A percentile compares a stretch with the other conserved stretches of the same genome.
These are phyloP conservation scores for Colletotrichum sublineola DNA, from an alignment of 2,329 filamentous ascomycete species.

Conservation along the genomic window DNA sequence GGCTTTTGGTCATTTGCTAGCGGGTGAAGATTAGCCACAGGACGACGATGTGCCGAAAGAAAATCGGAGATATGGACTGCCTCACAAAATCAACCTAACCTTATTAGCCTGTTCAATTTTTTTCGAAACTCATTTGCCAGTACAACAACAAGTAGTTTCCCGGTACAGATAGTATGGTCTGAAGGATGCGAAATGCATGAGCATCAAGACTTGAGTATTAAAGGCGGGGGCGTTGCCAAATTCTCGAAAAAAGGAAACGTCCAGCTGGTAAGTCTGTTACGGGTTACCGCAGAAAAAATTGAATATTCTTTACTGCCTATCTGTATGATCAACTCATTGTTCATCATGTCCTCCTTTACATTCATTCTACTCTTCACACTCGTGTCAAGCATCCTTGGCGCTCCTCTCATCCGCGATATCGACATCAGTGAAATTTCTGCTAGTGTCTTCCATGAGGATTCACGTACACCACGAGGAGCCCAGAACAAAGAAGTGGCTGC, in stretches of 20 bases:
- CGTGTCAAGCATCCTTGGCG: not conserved
- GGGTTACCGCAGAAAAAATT: not conserved
- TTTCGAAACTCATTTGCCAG: conserved; percentile 4
- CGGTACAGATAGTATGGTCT: not conserved
- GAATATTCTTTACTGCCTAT: not conserved
- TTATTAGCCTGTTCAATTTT: conserved; percentile 5
- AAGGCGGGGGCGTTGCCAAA: not conserved
- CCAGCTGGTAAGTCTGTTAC: not conserved
- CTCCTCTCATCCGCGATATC: not conserved
- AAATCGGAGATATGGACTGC: not conserved
- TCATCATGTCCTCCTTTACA: conserved; percentile 16
- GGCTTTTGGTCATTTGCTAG: not conserved
- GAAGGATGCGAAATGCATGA: no score
- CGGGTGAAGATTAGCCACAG: not conserved
- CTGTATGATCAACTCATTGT: not conserved
- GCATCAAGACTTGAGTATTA: not conserved
- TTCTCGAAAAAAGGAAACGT: no score
- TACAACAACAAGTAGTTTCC: no score
- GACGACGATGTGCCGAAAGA: conserved; percentile 1
- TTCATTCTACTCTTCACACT: conserved; percentile 7
- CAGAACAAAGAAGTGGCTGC: no score
- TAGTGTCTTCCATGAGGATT: no score
- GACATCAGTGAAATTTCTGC: not conserved
- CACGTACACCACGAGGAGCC: no score
- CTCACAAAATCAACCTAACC: conserved; percentile 29